Base-by-base conservation (phyloP, 805 yeast genomes). In the Schwanniomyces sp. region DNA sequence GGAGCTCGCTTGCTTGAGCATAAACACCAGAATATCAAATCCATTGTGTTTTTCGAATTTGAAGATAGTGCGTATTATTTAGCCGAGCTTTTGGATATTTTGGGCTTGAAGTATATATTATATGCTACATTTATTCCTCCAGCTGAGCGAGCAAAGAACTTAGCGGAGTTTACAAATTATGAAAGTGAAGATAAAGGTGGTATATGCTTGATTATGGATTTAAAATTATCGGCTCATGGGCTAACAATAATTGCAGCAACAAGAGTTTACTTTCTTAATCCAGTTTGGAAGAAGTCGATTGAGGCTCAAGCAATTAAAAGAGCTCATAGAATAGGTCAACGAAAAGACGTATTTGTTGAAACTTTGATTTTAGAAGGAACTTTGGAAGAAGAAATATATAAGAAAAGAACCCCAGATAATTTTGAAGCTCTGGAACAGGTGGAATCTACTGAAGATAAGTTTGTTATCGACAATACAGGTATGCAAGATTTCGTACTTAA, bases 231-330 rank as follows among this genome's bases (percentile, higher is more conserved):
- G 0, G 72, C 91, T 0, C 88, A 84, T 64, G 91, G 91, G 0
- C 61, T 85, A 38, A 84, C 87, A 0, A 82, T 85, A 7, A 78
- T 82, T 16, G 74, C 84, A 0, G 91, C 91, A 3, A 82, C 89
- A 0, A 70, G 82, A 45, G 87, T 85, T 1, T 85, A 82, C 56
- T 84, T 85, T 58, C 69, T 85, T n/a, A 83, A 78, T 53, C 90
- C 90, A 1, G 84, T 85, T 1, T 85, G 90, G 91, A 80, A 76
- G 52, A 72, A 81, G 47, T 76, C 86, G 0, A 70, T 81, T 16
- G 91, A 85, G 58, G 90, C 90, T 0, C 91, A 85, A 56, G 90
- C 90, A 0, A 83, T 85, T 41, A 84, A 86, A 53, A 77, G 91
- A 67, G 86, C 90, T 0, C 91, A 85, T 63, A 75, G 91, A 63